Base-by-base conservation (phyloP, 225 moss, liverwort and hornwort genomes). In the Anthoceros angustus region DNA sequence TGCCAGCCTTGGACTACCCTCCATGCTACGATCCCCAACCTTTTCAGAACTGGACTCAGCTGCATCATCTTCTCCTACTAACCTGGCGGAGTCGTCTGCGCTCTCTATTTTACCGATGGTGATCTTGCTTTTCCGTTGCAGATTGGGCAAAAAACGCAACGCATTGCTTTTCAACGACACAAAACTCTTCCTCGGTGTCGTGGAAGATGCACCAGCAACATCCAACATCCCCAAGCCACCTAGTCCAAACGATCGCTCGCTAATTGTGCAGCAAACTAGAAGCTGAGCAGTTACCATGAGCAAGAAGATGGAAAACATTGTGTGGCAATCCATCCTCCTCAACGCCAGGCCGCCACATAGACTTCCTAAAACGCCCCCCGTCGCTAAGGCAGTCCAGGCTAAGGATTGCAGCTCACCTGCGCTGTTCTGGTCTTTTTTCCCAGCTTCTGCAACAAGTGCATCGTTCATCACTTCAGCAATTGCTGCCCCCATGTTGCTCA, bases 381-480 rank as follows among this genome's bases (percentile, higher is more conserved):
- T 69, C 12, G 86, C 91, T 67, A 86, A 71, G 12, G 86, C 72
- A 39, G 86, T 63, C 90, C 90, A 91, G 0, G 83, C 91, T 50
- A 92, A 66, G 4, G 91, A 88, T 66, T 92, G 91, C 55, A 92
- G 72, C 72, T 92, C 91, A 32, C 91, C 91, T 80, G 78, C 74
- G 16, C 81, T 85, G 1, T 80, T 84, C 65, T 69, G 75, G 62
- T 86, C 82, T 60, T 74, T 85, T 73, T 80, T 86, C 0, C 79
- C 84, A 1, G 84, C 88, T 76, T 92, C 91, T 18, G 91, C 91
- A 4, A 92, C 88, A 40, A 92, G 86, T 15, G 91, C 91, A 64
- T 92, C 91, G 42, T 92, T 92, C 86, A 86, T 81, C 10, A 92
- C 91, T 63, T 88, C 91, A 0, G 88, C 84, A 10, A 92, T 86